Evolutionary conservation across 352 stramenopile genomes (phyloP).

Genomic region (Globisporangium splendens): DNA sequence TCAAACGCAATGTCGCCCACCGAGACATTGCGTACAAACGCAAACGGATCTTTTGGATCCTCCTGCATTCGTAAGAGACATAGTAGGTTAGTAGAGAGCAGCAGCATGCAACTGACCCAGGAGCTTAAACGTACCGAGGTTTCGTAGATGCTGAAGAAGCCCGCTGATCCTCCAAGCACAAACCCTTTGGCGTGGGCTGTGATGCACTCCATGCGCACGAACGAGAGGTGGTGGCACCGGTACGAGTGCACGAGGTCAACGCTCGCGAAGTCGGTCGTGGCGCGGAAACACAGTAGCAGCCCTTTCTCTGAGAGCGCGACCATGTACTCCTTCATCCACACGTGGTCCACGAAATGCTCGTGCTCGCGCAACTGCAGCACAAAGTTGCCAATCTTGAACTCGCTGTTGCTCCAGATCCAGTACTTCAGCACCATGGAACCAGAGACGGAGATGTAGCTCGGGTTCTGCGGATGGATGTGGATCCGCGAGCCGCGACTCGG

Average conservation of each 20-base stretch:
- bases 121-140: constrained; percentile 36
- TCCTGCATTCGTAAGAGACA: constrained; percentile 33
- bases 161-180: constrained; percentile 62
- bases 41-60: constrained; percentile 73
- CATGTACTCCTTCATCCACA: constrained; percentile 75
- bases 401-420: constrained; percentile 73
- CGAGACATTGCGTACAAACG: constrained; percentile 64
- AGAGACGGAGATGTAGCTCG: constrained; percentile 73
- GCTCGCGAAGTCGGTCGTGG: constrained; percentile 37
- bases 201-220: constrained; percentile 70
- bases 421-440: constrained; percentile 75
- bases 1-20: constrained; percentile 77
- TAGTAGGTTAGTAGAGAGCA: not conserved
- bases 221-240: constrained; percentile 59
- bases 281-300: constrained; percentile 60
- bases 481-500: constrained; percentile 63
- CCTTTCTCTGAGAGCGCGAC: constrained; percentile 65
- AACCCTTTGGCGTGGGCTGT: constrained; percentile 66
- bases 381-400: constrained; percentile 81
- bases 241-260: constrained; percentile 71
- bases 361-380: constrained; percentile 69
- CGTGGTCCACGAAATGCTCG: constrained; percentile 79
- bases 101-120: not conserved
- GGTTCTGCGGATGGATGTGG: constrained; percentile 63
- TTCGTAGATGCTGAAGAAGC: constrained; percentile 78